A percentile compares a stretch with the other conserved stretches of the same genome.
phyloP scores from a whole-genome alignment of 2,329 filamentous ascomycete genomes.

The Colletotrichum sp. region DNA sequence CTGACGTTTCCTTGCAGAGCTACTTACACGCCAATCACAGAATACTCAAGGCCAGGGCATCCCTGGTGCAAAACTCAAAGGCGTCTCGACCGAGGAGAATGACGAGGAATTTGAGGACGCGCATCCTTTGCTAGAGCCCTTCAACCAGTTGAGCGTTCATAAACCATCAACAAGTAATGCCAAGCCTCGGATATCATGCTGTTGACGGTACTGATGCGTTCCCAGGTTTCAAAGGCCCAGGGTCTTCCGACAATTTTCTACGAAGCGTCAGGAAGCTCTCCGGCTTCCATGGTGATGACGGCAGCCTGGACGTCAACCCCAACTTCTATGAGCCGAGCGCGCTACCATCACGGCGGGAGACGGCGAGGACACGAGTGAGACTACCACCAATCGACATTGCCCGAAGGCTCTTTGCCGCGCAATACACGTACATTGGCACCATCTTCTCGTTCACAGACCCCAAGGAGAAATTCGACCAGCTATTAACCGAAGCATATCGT shows the following conservation, averaged over 20 bases:
- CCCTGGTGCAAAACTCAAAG: neutral
- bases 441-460: conserved; percentile 60
- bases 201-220: neutral
- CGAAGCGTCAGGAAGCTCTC: conserved; percentile 40
- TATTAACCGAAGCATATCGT: conserved; percentile 48
- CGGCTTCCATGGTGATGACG: conserved; percentile 35
- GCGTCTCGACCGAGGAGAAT: conserved; percentile 24
- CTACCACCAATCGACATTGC: conserved; percentile 57
- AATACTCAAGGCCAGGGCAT: neutral
- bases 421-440: conserved; percentile 62
- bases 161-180: conserved; percentile 31
- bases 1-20: neutral
- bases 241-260: conserved; percentile 42
- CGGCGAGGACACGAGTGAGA: conserved; percentile 30
- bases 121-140: conserved; percentile 36
- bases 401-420: conserved; percentile 53
- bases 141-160: conserved; percentile 38
- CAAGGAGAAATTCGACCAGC: conserved; percentile 46
- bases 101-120: conserved; percentile 35
- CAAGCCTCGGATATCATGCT: neutral
- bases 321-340: conserved; percentile 39
- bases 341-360: conserved; percentile 35
- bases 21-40: neutral
- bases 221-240: conserved; percentile 39
- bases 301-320: conserved; percentile 32